A percentile compares a stretch with the other conserved stretches of the same genome.
Evolutionary conservation across 306 rosid species (phyloP).

Genomic region (Quercus aquifolioides): DNA sequence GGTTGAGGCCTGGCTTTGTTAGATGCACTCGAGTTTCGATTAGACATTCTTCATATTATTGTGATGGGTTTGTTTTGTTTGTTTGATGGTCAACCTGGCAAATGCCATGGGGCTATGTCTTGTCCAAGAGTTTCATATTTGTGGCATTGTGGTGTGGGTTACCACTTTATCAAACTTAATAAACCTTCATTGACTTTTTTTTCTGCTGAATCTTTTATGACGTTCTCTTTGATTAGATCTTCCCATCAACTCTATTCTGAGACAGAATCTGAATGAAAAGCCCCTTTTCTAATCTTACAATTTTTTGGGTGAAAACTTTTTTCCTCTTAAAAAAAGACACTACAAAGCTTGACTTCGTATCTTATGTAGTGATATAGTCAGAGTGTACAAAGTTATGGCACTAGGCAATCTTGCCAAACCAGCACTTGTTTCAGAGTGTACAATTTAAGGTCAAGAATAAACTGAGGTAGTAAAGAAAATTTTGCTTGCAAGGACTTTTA

Average conservation of each 20-base stretch:
- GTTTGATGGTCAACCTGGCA: constrained; percentile 45
- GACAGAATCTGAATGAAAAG: constrained; percentile 61
- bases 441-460: no score
- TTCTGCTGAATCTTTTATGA: constrained; percentile 38
- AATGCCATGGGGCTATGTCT: constrained; percentile 19
- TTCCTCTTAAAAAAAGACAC: background rate
- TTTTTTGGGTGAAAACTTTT: background rate
- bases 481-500: no score
- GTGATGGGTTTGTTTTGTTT: background rate
- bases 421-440: background rate
- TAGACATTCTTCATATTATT: constrained; percentile 46
- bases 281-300: constrained; percentile 27
- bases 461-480: no score
- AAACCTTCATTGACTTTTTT: constrained; percentile 62
- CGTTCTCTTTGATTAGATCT: constrained; percentile 66
- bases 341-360: background rate
- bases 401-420: background rate
- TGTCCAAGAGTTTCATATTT: constrained; percentile 25
- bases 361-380: no score
- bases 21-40: constrained; percentile 43
- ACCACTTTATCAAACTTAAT: constrained; percentile 30
- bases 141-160: constrained; percentile 25
- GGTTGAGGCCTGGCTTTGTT: constrained; percentile 5
- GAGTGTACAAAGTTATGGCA: background rate
- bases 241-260: constrained; percentile 40